Evolutionary conservation across 441 rosid genomes (phyloP), one percentile per base, ranked within the genome.

Genomic region (Omphalea diandra): DNA sequence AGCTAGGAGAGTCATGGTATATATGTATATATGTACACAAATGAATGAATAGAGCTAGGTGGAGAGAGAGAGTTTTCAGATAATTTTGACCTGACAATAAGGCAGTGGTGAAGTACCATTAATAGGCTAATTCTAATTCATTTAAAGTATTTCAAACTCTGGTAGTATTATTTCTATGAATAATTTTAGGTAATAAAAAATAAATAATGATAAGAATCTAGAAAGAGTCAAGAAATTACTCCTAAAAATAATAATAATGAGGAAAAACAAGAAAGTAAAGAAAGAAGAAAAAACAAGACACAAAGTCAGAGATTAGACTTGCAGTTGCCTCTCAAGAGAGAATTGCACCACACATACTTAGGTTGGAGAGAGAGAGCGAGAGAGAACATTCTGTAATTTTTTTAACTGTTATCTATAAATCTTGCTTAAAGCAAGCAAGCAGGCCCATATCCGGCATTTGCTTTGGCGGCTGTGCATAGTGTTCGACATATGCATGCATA

Each of bases 291-390:
- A 74, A 70, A 64, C 44, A 72, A 69, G 68, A 40, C 52, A 72
- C 40, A 70, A 69, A 50, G 79, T 79, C 79, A 74, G 69, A 75
- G 72, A 75, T 67, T 72, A 68, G 70, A 67, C 65, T 55, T 47
- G 70, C 67, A 56, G 71, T 49, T 77, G 73, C 72, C 63, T 73
- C 73, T 68, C 67, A 47, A 6, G 56, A 69, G 29, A 41, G 65
- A 4, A 68, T 24, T 36, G 60, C 52, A 60, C 49, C 35, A 11
- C 47, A 70, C 68, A 49, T n/a, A 36, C 61, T 41, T n/a, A 44
- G 7, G 55, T 26, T 53, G 17, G 17, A 31, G 55, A 40, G 63
- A 71, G 52, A 67, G 38, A 61, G 33, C 46, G 36, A 67, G 60
- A 32, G 69, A 41, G 47, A 35, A 70, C 65, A 76, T 74, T 76